Evolutionary conservation across 2,329 filamentous ascomycete species (phyloP), one percentile per base, ranked within the genome.

Genomic region (Arthrinium puccinioides): DNA sequence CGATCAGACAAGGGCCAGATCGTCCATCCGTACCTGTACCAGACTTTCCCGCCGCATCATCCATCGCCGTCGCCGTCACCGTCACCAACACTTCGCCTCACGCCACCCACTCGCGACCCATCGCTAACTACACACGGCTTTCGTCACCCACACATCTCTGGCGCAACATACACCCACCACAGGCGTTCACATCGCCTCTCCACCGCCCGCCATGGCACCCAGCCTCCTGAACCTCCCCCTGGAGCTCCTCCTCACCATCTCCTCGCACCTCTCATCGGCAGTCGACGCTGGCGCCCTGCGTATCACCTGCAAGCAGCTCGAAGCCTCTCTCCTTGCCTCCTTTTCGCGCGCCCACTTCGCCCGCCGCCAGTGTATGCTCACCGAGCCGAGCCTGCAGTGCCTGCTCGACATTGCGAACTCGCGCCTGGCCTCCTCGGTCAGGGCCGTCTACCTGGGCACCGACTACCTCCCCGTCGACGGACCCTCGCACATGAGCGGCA

Each of bases 201-300:
- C n/a, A n/a, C n/a, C n/a, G n/a, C n/a, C n/a, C n/a, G n/a, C n/a
- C n/a, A 33, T 33, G 31, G 20, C 31, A 16, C 31, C 31, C 13
- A 23, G n/a, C 18, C 16, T 33, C n/a, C 31, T 33, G 6, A 10
- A 15, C 9, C 9, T 33, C 20, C 31, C 31, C 18, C 31, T 33
- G 9, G 31, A 33, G 31, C 31, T 33, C 20, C 20, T 33, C 20
- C 31, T 33, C 31, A n/a, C 21, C 31, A 16, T 33, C 20, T 33
- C 31, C 5, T 23, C 31, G n/a, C 24, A 13, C 24, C 10, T 33
- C 14, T n/a, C n/a, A n/a, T 20, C 21, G 9, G 18, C 31, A 10
- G 9, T 21, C 31, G 31, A 33, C 6, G 21, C 20, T 33, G 31
- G 31, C 15, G 11, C 31, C 14, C 31, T 33, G 9, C 31, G 31